Percentiles rank a stretch among this genome's conserved stretches.
phyloP scores from a whole-genome alignment of 371 early-diverging fungal genomes.

The Syncephalastrum racemosum region DNA sequence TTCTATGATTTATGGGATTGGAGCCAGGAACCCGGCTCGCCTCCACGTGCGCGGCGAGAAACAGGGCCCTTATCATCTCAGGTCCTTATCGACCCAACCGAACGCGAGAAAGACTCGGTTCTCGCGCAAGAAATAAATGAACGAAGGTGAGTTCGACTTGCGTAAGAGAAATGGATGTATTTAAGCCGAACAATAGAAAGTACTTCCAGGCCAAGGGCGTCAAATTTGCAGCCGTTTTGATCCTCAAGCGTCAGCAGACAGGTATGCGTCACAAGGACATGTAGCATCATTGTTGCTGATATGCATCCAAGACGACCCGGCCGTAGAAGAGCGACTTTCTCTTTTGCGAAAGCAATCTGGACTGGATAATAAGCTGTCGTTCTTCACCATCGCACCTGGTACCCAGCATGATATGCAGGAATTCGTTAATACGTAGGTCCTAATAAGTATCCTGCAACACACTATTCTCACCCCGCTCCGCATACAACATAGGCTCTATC shows the following conservation, averaged over 20 bases:
- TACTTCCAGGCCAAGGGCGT: slow-evolving; percentile 65
- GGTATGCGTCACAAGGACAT: slow-evolving; percentile 32
- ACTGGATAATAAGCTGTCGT: slow-evolving; percentile 60
- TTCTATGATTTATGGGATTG: slow-evolving; percentile 70
- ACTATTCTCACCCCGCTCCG: not conserved
- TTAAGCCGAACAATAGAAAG: slow-evolving; percentile 44
- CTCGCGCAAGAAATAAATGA: slow-evolving; percentile 69
- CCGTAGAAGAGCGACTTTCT: slow-evolving; percentile 64
- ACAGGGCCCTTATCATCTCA: slow-evolving; percentile 61
- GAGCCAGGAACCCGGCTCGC: slow-evolving; percentile 24
- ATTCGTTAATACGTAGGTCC: slow-evolving; percentile 65
- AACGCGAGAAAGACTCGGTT: slow-evolving; percentile 61
- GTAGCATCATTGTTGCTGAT: not conserved
- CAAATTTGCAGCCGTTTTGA: slow-evolving; percentile 72
- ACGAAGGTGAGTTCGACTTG: slow-evolving; percentile 42
- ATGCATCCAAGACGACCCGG: slow-evolving; percentile 50
- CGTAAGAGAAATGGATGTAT: not conserved
- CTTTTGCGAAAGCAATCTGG: slow-evolving; percentile 65
- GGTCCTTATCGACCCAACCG: slow-evolving; percentile 44
- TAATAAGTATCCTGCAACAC: not conserved
- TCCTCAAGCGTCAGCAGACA: slow-evolving; percentile 53
- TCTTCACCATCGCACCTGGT: slow-evolving; percentile 62
- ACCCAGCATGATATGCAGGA: slow-evolving; percentile 55
- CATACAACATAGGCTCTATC: slow-evolving; percentile 50
- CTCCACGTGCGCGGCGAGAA: slow-evolving; percentile 33